phyloP scores from a whole-genome alignment of 306 rosid species.

The Heteromeles arbutifolia region DNA sequence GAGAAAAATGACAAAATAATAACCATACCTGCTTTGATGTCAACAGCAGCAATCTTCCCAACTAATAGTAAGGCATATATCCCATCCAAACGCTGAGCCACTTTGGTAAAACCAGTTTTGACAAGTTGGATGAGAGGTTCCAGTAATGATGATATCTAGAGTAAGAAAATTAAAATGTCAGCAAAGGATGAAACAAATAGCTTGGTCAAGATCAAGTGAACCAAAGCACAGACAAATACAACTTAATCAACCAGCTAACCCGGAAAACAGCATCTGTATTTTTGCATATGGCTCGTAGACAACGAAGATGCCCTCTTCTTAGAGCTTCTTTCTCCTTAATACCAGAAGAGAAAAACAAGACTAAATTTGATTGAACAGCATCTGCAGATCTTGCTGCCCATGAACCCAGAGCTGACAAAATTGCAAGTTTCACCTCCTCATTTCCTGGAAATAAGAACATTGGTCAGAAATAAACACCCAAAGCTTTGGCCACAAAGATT shows the following conservation, averaged over 20 bases:
- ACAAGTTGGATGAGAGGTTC: conserved; percentile 82
- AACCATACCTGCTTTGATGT: conserved; percentile 81
- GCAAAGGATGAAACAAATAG: conserved; percentile 1
- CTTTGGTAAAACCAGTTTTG: conserved; percentile 91
- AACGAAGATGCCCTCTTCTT: conserved; percentile 78
- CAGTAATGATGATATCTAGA: conserved; percentile 63
- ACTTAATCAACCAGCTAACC: conserved; percentile 36
- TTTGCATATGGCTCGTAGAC: conserved; percentile 55
- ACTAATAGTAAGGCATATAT: conserved; percentile 80
- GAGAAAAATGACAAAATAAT: background rate
- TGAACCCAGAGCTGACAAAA: conserved; percentile 61
- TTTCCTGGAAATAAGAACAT: conserved; percentile 54
- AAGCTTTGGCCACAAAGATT: background rate
- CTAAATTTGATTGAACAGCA: conserved; percentile 45
- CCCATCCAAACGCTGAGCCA: conserved; percentile 93
- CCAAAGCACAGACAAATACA: conserved; percentile 18
- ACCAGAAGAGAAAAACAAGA: conserved; percentile 73
- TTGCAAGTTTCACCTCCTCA: conserved; percentile 81
- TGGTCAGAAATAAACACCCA: conserved; percentile 14
- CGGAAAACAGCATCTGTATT: conserved; percentile 53
- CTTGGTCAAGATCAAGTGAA: conserved; percentile 11
- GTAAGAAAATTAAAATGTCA: conserved; percentile 8
- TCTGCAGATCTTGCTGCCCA: conserved; percentile 78
- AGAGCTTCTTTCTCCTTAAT: conserved; percentile 90
- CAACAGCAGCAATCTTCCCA: conserved; percentile 77